Conservation (phyloP, 495 filamentous ascomycete species). For the Rhypophila decipiens region DNA sequence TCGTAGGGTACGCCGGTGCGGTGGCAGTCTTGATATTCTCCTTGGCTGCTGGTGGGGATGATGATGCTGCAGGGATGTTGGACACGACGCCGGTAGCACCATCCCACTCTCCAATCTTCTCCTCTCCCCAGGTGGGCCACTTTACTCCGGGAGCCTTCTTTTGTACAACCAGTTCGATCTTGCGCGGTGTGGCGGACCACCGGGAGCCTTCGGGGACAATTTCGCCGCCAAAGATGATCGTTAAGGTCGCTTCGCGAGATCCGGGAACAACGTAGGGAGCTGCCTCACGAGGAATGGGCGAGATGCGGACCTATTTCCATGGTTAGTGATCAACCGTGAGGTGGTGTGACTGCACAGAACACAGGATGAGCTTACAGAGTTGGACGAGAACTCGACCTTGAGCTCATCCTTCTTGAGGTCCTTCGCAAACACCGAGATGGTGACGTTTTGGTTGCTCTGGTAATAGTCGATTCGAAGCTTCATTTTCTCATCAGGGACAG, state of each 20-base stretch:
- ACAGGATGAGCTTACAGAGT: conserved; percentile 20
- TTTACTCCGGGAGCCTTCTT: conserved; percentile 65
- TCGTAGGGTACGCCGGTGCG: conserved; percentile 75
- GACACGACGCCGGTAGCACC: background rate
- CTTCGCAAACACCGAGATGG: conserved; percentile 32
- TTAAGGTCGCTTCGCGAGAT: conserved; percentile 39
- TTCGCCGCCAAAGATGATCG: conserved; percentile 59
- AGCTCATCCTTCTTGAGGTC: conserved; percentile 29
- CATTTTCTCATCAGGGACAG: conserved; percentile 22
- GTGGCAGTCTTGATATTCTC: conserved; percentile 2
- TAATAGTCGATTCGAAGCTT: conserved; percentile 33
- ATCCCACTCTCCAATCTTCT: conserved; percentile 13
- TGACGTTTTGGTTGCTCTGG: conserved; percentile 30
- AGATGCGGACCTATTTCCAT: conserved; percentile 16
- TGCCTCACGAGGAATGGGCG: conserved; percentile 18
- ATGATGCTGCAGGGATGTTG: background rate
- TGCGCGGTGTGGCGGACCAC: conserved; percentile 63
- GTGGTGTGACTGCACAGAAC: background rate
- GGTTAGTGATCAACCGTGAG: too few relatives aligned
- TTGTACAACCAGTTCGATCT: conserved; percentile 73
- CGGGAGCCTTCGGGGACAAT: conserved; percentile 57
- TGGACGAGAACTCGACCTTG: conserved; percentile 17
- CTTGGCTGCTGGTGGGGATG: background rate
- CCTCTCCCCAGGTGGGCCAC: conserved; percentile 53
- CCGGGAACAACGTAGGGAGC: conserved; percentile 20